Percentiles rank a stretch among this genome's conserved stretches.
Evolutionary conservation across 768 basidiomycete genomes (phyloP).

Genomic region (Tulasnella sp.): DNA sequence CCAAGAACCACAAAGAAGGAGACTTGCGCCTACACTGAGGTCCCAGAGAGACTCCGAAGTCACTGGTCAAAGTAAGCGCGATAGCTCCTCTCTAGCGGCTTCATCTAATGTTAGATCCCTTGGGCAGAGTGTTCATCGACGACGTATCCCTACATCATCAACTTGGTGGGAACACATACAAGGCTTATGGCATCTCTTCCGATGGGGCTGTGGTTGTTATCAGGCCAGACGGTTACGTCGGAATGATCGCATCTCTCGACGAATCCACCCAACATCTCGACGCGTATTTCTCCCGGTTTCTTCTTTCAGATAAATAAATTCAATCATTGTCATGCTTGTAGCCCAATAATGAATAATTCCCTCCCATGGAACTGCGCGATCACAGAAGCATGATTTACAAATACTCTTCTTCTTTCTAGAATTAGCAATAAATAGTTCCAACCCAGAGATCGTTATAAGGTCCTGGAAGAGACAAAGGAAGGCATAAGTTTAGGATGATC

Average conservation of each 20-base stretch:
- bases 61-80: constrained; percentile 57
- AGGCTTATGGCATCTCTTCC: constrained; percentile 51
- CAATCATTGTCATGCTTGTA: background rate
- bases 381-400: background rate
- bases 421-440: background rate
- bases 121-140: constrained; percentile 56
- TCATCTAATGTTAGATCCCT: background rate
- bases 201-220: constrained; percentile 54
- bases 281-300: constrained; percentile 26
- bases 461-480: background rate
- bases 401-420: background rate
- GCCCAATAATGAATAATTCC: background rate
- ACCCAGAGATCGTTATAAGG: background rate
- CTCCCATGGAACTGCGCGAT: background rate
- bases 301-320: constrained; percentile 14
- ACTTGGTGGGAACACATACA: constrained; percentile 55
- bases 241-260: constrained; percentile 52
- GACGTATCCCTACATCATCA: constrained; percentile 47
- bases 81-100: background rate
- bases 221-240: constrained; percentile 65
- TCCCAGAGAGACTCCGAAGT: constrained; percentile 48
- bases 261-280: constrained; percentile 19
- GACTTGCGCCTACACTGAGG: constrained; percentile 44
- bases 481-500: background rate
- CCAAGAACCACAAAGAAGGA: constrained; percentile 38